Evolutionary conservation across 176 grass and related monocot genomes (phyloP).

Genomic region (Paspalum vaginatum): DNA sequence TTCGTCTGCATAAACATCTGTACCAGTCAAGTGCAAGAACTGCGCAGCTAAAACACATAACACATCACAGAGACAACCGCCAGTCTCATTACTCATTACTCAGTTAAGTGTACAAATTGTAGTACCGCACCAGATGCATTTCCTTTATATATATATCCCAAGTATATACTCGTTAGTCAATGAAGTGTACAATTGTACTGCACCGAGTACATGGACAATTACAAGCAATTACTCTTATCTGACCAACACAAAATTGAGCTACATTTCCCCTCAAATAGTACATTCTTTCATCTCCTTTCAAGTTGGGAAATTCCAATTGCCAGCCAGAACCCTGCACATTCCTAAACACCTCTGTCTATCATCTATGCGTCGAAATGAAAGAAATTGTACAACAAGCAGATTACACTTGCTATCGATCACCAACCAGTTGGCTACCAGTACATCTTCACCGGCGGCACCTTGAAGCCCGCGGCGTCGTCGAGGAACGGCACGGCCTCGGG

Average conservation of each 20-base stretch:
- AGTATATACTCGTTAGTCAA: not conserved
- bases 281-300: not conserved
- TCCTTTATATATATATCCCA: too few species aligned
- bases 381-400: not conserved
- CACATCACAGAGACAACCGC: not conserved
- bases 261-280: not conserved
- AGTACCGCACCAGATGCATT: too few species aligned
- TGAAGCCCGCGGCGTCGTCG: conserved; percentile 1
- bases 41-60: not conserved
- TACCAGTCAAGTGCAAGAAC: not conserved
- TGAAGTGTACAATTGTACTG: not conserved
- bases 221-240: not conserved
- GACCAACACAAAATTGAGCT: conserved; percentile 20
- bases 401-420: not conserved
- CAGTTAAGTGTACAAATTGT: too few species aligned
- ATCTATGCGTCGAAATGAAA: not conserved
- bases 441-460: conserved; percentile 27
- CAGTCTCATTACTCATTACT: not conserved
- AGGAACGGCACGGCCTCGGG: conserved; percentile 59
- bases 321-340: not conserved
- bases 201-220: not conserved
- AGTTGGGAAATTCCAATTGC: too few species aligned
- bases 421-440: not conserved
- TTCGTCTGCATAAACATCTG: not conserved
- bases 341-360: not conserved